phyloP scores from a whole-genome alignment of 257 asterid species.

The Buddleja alternifolia region DNA sequence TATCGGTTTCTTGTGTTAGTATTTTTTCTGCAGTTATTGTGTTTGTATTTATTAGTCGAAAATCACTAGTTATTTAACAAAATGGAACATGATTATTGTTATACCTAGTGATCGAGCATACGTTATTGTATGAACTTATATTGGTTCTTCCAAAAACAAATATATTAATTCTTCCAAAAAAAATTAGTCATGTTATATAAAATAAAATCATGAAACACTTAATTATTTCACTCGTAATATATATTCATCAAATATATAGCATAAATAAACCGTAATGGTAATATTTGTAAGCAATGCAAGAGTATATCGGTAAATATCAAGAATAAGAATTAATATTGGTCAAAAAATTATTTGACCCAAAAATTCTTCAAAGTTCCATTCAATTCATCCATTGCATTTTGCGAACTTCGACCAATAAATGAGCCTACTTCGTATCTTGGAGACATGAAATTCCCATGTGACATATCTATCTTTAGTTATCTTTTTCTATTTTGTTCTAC shows the following conservation, averaged over 20 bases:
- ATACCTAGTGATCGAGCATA: no score
- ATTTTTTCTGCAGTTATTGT: no score
- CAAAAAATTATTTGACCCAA: not conserved
- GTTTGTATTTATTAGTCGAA: not conserved
- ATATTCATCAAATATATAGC: no score
- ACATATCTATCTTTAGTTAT: not conserved
- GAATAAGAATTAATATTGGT: not conserved
- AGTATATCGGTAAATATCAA: not conserved
- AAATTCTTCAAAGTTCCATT: not conserved
- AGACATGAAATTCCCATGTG: not conserved
- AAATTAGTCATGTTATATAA: no score
- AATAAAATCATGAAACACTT: no score
- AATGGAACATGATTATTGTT: not conserved
- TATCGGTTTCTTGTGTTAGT: no score
- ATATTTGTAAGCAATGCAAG: slow-evolving; percentile 22
- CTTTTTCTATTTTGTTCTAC: no score
- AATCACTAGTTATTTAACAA: not conserved
- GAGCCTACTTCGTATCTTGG: not conserved
- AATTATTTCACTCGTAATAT: no score
- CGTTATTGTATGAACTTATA: no score
- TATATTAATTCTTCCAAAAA: no score
- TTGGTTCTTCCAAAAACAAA: no score
- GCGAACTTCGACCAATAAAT: not conserved
- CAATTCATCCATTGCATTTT: not conserved
- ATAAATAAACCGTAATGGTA: no score